A percentile compares a stretch with the other conserved stretches of the same genome.
Conservation (phyloP, 2,329 filamentous ascomycete genomes). For the Cercospora janseana region DNA sequence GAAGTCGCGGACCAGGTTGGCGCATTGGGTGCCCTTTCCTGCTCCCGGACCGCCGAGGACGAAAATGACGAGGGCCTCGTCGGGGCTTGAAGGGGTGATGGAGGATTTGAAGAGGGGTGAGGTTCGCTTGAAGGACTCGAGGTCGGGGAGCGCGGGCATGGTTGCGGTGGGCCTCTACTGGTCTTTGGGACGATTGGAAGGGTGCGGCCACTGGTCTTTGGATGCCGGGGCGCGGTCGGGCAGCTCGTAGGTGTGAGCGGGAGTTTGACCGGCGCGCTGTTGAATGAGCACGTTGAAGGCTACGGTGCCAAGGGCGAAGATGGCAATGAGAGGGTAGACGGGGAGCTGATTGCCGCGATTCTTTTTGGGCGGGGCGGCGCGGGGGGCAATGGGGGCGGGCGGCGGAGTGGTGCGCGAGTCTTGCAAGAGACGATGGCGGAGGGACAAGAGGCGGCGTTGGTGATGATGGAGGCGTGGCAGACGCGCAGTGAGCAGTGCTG, state of each 20-base stretch:
- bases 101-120: conserved; percentile 70
- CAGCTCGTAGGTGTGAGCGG: conserved; percentile 29
- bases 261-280: conserved; percentile 38
- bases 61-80: conserved; percentile 87
- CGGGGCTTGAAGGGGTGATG: conserved; percentile 24
- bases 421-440: neutral
- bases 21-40: conserved; percentile 95
- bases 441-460: conserved; percentile 4
- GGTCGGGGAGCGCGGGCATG: conserved; percentile 56
- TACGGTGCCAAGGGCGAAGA: conserved; percentile 47
- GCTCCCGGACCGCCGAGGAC: conserved; percentile 93
- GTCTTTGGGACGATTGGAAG: conserved; percentile 37
- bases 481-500: conserved; percentile 4
- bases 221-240: conserved; percentile 32
- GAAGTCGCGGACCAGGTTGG: conserved; percentile 80
- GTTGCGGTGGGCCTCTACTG: conserved; percentile 41
- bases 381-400: conserved; percentile 15
- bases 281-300: conserved; percentile 50
- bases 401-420: conserved; percentile 10
- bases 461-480: neutral
- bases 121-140: conserved; percentile 61
- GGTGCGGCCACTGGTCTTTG: conserved; percentile 31
- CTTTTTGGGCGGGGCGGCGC: conserved; percentile 16
- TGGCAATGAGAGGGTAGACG: conserved; percentile 47
- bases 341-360: conserved; percentile 39